Conservation (phyloP, 257 asterid species). For the Solanum okadae region DNA sequence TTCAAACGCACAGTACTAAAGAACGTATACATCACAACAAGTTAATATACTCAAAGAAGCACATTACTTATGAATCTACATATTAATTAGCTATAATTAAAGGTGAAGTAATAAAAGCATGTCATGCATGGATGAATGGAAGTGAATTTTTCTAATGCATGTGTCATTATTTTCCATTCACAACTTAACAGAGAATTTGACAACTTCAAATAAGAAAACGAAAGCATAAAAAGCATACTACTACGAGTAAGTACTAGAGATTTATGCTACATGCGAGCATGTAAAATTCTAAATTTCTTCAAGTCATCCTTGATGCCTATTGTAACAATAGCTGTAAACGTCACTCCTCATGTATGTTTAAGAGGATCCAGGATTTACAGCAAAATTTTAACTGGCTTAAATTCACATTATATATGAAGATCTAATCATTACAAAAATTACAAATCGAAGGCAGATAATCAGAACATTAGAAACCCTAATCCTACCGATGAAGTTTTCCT, state of each 20-base stretch:
- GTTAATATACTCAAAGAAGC: neutral
- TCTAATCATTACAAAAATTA: neutral
- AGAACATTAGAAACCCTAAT: neutral
- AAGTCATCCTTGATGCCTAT: neutral
- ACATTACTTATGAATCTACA: neutral
- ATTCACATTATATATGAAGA: neutral
- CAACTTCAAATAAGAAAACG: neutral
- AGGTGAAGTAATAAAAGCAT: neutral
- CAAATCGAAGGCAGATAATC: neutral
- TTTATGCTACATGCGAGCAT: neutral
- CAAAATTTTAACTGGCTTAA: neutral
- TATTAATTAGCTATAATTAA: neutral
- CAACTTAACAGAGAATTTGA: neutral
- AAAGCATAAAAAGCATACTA: neutral
- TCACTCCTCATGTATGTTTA: neutral
- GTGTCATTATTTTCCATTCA: neutral
- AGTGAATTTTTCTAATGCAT: neutral
- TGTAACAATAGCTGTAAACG: neutral
- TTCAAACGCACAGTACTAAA: neutral
- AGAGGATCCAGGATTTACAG: neutral
- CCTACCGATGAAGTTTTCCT: neutral
- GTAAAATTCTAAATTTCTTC: neutral
- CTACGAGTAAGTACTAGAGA: neutral
- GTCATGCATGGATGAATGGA: neutral
- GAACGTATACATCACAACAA: neutral